Evolutionary conservation across 192 early-diverging fungal species (phyloP).

Genomic region (Backusella australiensis): DNA sequence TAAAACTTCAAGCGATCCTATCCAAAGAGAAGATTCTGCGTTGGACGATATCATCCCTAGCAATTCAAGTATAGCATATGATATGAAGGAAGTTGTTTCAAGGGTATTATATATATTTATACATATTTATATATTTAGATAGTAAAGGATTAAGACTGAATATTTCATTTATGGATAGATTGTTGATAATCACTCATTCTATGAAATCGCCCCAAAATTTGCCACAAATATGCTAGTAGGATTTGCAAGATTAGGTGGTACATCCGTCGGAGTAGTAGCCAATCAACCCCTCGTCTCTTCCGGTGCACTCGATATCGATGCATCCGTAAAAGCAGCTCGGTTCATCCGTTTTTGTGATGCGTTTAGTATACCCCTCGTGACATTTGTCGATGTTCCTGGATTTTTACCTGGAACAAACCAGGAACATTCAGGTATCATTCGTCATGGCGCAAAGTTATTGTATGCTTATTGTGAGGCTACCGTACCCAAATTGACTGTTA

Average conservation of each 20-base stretch:
- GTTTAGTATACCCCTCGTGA: conserved; percentile 92
- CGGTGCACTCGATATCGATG: conserved; percentile 93
- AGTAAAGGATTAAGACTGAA: neutral
- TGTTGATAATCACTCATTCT: conserved; percentile 83
- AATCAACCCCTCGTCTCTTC: conserved; percentile 97
- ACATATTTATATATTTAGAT: neutral
- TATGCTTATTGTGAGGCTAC: conserved; percentile 98
- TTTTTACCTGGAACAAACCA: conserved; percentile 93
- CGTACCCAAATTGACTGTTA: conserved; percentile 94
- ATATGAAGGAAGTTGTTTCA: conserved; percentile 85
- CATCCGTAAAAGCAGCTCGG: conserved; percentile 92
- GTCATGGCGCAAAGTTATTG: conserved; percentile 93
- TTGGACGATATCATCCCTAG: conserved; percentile 88
- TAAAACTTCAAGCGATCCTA: conserved; percentile 63
- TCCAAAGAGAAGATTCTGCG: conserved; percentile 67
- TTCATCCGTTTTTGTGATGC: conserved; percentile 97
- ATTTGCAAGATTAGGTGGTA: conserved; percentile 82
- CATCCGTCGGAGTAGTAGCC: conserved; percentile 85
- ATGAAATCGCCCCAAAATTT: conserved; percentile 89
- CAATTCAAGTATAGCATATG: conserved; percentile 90
- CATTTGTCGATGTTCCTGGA: conserved; percentile 95
- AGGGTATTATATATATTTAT: conserved; percentile 28
- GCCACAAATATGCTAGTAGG: conserved; percentile 93
- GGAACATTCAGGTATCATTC: conserved; percentile 95
- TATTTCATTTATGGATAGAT: conserved; percentile 45